Percentiles rank a stretch among this genome's conserved stretches.
Conservation (phyloP, 805 yeast genomes). For the Monosporozyma aerobia region DNA sequence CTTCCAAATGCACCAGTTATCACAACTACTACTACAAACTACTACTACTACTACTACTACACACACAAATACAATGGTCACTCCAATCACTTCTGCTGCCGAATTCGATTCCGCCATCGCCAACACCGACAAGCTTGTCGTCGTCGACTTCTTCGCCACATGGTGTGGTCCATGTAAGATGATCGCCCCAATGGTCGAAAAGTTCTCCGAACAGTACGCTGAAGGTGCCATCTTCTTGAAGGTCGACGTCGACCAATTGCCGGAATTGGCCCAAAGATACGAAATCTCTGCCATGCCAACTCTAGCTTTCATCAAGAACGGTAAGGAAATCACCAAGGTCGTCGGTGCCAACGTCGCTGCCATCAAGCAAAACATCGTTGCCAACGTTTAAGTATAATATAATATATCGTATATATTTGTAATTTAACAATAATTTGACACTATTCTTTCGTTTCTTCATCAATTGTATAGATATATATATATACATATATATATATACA, state of each 20-base stretch:
- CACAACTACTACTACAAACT: neutral
- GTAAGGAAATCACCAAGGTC: conserved; percentile 68
- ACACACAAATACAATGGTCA: conserved; percentile 37
- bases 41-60: neutral
- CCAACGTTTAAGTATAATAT: conserved; percentile 36
- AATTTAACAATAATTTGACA: too few relatives aligned
- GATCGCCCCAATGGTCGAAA: conserved; percentile 88
- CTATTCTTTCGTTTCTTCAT: too few relatives aligned
- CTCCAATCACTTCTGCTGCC: conserved; percentile 37
- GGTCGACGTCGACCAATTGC: conserved; percentile 83
- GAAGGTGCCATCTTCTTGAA: conserved; percentile 64
- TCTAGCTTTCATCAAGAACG: conserved; percentile 69
- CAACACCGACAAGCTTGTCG: conserved; percentile 62
- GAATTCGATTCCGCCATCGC: conserved; percentile 63
- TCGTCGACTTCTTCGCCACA: conserved; percentile 91
- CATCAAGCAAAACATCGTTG: conserved; percentile 57
- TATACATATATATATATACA: too few relatives aligned
- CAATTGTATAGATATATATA: too few relatives aligned
- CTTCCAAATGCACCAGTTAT: too few relatives aligned
- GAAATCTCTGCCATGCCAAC: conserved; percentile 59
- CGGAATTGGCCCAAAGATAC: conserved; percentile 60
- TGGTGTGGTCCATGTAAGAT: conserved; percentile 99
- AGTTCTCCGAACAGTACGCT: conserved; percentile 55
- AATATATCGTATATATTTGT: neutral
- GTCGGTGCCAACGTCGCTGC: conserved; percentile 88